These are phyloP conservation scores for Eimeria acervulina DNA, from an alignment of 169 alveolate genomes.

Conservation along the genomic window DNA sequence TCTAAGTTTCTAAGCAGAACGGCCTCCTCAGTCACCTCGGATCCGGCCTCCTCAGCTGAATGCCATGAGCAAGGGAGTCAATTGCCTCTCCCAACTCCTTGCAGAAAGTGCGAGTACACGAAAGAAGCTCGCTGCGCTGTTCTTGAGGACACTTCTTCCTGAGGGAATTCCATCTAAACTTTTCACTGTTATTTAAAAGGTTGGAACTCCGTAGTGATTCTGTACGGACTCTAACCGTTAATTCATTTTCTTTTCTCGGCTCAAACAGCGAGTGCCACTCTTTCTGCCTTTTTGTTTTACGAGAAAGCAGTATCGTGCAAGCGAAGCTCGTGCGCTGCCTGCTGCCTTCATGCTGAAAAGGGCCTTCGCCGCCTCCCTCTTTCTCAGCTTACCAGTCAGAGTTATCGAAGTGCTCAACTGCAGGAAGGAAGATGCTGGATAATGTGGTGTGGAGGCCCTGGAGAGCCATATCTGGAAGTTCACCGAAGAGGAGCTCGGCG, in stretches of 20 bases:
- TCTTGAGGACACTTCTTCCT: constrained; percentile 86
- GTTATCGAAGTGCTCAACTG: constrained; percentile 77
- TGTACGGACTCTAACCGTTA: not conserved
- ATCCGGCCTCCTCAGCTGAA: constrained; percentile 81
- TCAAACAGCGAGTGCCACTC: not conserved
- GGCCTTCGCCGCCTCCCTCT: not conserved
- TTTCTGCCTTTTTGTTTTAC: not conserved
- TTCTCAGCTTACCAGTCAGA: constrained; percentile 28
- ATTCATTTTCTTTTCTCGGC: not conserved
- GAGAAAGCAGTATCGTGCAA: not conserved
- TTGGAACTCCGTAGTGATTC: not conserved
- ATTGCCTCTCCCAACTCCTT: constrained; percentile 87
- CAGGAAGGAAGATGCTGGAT: constrained; percentile 87
- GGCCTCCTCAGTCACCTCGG: constrained; percentile 32
- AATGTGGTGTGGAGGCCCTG: constrained; percentile 88
- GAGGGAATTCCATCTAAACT: not conserved
- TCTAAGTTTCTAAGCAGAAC: not conserved
- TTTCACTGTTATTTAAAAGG: not conserved
- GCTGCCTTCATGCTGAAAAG: not conserved
- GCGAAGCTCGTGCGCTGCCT: not conserved
- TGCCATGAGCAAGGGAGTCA: constrained; percentile 85
- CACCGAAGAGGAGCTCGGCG: constrained; percentile 89
- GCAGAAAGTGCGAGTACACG: constrained; percentile 84
- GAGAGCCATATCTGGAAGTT: constrained; percentile 89
- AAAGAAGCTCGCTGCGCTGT: constrained; percentile 78